Base-by-base conservation (phyloP, 2,329 filamentous ascomycete species). In the Nigrospora osmanthi region DNA sequence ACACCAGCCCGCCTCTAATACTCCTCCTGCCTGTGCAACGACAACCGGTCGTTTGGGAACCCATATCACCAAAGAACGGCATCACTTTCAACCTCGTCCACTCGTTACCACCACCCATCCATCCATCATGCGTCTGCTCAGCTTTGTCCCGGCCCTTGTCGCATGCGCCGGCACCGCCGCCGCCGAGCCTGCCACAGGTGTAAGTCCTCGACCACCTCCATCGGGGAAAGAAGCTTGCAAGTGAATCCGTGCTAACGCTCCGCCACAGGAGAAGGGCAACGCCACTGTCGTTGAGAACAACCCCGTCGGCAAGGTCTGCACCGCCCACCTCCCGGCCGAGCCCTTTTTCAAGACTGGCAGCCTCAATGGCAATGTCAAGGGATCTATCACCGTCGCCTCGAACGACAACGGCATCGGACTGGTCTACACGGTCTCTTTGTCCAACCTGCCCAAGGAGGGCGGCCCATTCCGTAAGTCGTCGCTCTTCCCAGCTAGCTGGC, bases 401-500 rank as follows among this genome's bases (percentile, higher is more conserved):
- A 64, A 65, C 35, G 59, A 68, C 1, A 66, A 72, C 44, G 77
- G 76, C 42, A 65, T 70, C 19, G 81, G 81, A 37, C 73, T 83
- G 43, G 61, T 68, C 44, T 77, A 80, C 59, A 63, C 67, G 44
- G 70, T 81, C 51, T 62, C 68, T 31, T 75, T 85, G 55, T 71
- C 68, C 44, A 80, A 81, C 55, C 65, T 85, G 10, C 80, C 81
- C 44, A 66, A 69, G 11, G 65, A 68, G 46, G 71, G 72, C 37
- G 78, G 78, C 2, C 78, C 80, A 12, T 83, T 83, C 66, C 57
- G 80, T 84, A 67, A 55, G 76, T n/a, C n/a, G n/a, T n/a, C 70
- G 2, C 34, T 36, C 9, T 15, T 17, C 17, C 32, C 35, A 14
- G 11, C 28, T 3, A 11, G 23, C 37, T 38, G 7, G 31, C 15